Evolutionary conservation across 2,329 filamentous ascomycete species (phyloP), one percentile per base, ranked within the genome.

Genomic region (Simplicillium aogashimaense): DNA sequence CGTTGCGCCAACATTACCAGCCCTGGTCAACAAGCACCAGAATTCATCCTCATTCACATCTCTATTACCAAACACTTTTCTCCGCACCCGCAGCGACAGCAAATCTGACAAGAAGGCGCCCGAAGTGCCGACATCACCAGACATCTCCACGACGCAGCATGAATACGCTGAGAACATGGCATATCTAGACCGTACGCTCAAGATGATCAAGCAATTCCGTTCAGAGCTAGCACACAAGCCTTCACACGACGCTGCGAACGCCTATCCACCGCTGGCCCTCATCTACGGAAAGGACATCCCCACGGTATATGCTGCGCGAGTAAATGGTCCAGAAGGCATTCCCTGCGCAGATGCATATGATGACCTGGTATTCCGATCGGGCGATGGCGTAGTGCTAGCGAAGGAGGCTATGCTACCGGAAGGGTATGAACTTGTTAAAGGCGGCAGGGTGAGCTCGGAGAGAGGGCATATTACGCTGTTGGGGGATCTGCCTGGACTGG

Each of bases 281-380:
- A 76, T 97, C 8, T 95, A 94, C 61, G 84, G 86, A 41, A 95
- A 94, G 58, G 79, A 78, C 17, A 85, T 83, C 1, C 89, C 89
- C 0, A 95, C 89, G 0, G 85, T 94, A 1, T 87, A 81, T 54
- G 87, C 83, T 0, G 86, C 86, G 1, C 79, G 81, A 35, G 86
- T 97, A 1, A 65, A 74, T 12, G 77, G 78, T 2, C 69, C 74
- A 3, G 87, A 90, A 40, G 79, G 74, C 0, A 95, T 95, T 48
- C 74, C 78, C 37, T 77, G 78, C 45, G 67, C 77, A 0, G 86
- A 94, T 58, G 81, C 78, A 1, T 95, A 94, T 56, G 87, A 94
- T 48, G 82, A 94, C 50, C 69, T 97, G 3, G 76, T 86, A 0
- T 95, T 95, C 62, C 83, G 84, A 1, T 82, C 81, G 16, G 88